Evolutionary conservation across 192 early-diverging fungal genomes (phyloP).

Genomic region (Dissophora ornata): DNA sequence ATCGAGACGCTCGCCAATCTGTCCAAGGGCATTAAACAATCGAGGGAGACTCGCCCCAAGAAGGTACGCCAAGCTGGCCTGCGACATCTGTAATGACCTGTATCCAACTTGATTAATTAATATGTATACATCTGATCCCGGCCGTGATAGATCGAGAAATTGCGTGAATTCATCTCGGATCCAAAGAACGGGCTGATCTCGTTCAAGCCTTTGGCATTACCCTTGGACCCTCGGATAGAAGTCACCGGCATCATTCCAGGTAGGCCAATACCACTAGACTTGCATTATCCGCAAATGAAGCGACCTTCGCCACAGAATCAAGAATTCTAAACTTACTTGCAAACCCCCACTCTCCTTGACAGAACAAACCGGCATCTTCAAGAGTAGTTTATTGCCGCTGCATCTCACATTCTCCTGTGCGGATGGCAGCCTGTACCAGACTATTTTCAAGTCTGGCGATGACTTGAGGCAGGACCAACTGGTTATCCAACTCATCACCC

Average conservation of each 20-base stretch:
- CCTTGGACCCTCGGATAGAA: conserved; percentile 89
- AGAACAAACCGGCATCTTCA: conserved; percentile 91
- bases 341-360: too few species aligned
- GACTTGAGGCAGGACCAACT: conserved; percentile 99
- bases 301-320: conserved; percentile 4
- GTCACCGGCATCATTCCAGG: conserved; percentile 90
- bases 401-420: conserved; percentile 84
- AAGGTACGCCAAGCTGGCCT: conserved; percentile 79
- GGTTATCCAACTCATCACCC: conserved; percentile 95
- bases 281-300: not conserved
- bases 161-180: conserved; percentile 82
- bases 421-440: conserved; percentile 90
- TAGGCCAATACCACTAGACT: conserved; percentile 27
- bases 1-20: conserved; percentile 79
- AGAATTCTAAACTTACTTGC: too few species aligned
- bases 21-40: conserved; percentile 76
- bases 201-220: conserved; percentile 88
- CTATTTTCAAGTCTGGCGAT: conserved; percentile 99
- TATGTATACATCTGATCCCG: too few species aligned
- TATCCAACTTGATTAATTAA: too few species aligned
- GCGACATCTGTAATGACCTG: too few species aligned
- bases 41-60: conserved; percentile 86
- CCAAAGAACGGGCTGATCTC: conserved; percentile 83
- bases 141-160: conserved; percentile 84
- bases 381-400: conserved; percentile 90